A percentile compares a stretch with the other conserved stretches of the same genome.
Conservation (phyloP, 2,329 filamentous ascomycete genomes). For the Trichophaea hybrida region DNA sequence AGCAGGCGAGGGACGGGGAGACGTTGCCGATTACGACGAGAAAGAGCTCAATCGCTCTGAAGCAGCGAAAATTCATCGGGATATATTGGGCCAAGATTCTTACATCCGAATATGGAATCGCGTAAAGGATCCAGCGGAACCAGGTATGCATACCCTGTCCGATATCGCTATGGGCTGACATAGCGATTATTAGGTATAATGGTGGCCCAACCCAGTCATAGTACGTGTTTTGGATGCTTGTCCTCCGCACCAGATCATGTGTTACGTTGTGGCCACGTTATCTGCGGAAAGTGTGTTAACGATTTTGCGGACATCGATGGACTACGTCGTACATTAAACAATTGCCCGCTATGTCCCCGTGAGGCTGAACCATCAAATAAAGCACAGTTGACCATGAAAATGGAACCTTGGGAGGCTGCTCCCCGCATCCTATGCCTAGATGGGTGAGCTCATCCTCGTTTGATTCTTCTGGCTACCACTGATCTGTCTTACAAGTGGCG, state of each 20-base stretch:
- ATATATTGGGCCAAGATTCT: too few relatives aligned
- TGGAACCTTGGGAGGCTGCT: constrained; percentile 31
- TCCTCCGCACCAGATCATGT: constrained; percentile 34
- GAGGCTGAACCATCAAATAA: background rate
- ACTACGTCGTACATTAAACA: constrained; percentile 12
- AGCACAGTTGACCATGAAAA: constrained; percentile 23
- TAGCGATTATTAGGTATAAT: too few relatives aligned
- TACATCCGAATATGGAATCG: too few relatives aligned
- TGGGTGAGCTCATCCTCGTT: constrained; percentile 30
- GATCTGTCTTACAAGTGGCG: constrained; percentile 30
- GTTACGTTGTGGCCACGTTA: constrained; percentile 36
- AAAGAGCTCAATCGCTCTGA: too few relatives aligned
- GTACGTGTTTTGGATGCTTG: constrained; percentile 37
- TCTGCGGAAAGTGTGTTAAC: constrained; percentile 34
- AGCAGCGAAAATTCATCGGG: too few relatives aligned
- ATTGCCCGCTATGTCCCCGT: constrained; percentile 7
- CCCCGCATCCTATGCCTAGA: constrained; percentile 34
- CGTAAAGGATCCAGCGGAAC: too few relatives aligned
- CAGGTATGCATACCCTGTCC: too few relatives aligned
- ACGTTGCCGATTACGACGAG: too few relatives aligned
- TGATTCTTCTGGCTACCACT: constrained; percentile 20
- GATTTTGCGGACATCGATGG: constrained; percentile 28
- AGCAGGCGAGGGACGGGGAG: too few relatives aligned
- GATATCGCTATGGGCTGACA: too few relatives aligned
- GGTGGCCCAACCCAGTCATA: constrained; percentile 30